Percentiles rank a stretch among this genome's conserved stretches.
These are phyloP conservation scores for Phytopythium mirpurense DNA, from an alignment of 352 stramenopile species.

Conservation along the genomic window DNA sequence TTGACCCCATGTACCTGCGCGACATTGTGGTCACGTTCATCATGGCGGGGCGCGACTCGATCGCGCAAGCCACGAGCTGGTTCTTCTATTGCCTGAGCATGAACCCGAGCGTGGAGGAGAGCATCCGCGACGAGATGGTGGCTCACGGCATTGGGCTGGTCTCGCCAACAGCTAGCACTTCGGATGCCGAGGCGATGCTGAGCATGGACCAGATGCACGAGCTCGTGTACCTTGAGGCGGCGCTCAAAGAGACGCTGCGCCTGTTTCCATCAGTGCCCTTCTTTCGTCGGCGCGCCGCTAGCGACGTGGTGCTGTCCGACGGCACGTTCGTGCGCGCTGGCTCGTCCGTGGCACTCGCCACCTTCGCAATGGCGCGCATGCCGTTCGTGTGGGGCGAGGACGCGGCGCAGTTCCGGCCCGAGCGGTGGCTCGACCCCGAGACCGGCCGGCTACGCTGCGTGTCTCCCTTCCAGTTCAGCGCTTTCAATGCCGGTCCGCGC, in stretches of 20 bases:
- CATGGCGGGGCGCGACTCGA: constrained; percentile 77
- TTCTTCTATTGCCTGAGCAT: constrained; percentile 57
- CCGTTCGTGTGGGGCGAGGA: constrained; percentile 57
- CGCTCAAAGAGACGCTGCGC: constrained; percentile 54
- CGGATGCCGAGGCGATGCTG: constrained; percentile 10
- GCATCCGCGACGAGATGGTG: constrained; percentile 41
- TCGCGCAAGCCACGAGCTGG: constrained; percentile 67
- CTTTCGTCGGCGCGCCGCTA: constrained; percentile 31
- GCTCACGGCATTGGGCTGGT: constrained; percentile 10
- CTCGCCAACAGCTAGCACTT: constrained; percentile 8
- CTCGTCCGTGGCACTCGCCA: constrained; percentile 42
- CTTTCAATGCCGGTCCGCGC: constrained; percentile 61
- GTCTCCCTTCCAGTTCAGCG: constrained; percentile 61
- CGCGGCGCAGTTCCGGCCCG: constrained; percentile 52
- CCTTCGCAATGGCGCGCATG: constrained; percentile 54
- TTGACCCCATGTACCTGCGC: constrained; percentile 44
- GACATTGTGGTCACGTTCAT: constrained; percentile 81
- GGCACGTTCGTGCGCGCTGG: constrained; percentile 50
- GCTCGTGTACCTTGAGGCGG: constrained; percentile 42
- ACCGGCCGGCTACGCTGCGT: constrained; percentile 27
- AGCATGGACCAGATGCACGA: constrained; percentile 39
- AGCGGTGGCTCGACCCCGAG: constrained; percentile 54
- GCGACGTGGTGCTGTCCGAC: constrained; percentile 55
- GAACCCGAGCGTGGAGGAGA: constrained; percentile 36
- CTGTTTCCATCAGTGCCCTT: constrained; percentile 60